Evolutionary conservation across 805 yeast species (phyloP), one percentile per base, ranked within the genome.

Genomic region (Ogataea pini): DNA sequence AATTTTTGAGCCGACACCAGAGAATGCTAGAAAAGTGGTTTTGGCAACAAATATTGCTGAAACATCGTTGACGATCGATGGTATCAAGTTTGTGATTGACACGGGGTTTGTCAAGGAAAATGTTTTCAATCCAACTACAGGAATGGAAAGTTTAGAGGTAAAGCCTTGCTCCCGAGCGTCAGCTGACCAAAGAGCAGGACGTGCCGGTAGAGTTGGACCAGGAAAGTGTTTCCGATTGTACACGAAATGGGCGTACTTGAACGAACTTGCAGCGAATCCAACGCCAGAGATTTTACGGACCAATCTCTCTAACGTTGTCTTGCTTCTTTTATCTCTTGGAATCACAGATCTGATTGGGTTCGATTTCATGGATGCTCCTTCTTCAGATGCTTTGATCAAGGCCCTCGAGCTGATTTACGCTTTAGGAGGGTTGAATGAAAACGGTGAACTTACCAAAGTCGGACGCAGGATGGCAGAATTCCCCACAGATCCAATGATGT

Each of bases 151-250:
- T 28, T 74, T 94, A 50, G 80, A 85, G 40, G 90, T 94, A 4
- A 80, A 85, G 13, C 95, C 97, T 0, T 89, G 96, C 54, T 91
- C 98, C 0, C 83, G 84, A 60, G 99, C 99, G 0, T 90, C 96
- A 36, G 97, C 97, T 0, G 91, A 89, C 60, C 99, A 94, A 69
- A 76, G 99, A 61, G 91, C 97, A 1, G 99, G 99, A 63, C 82
- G 99, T 72, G 99, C 98, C 5, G 99, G 99, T 36, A 84, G 99
- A 72, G 90, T 96, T 7, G 91, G 96, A 1, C 97, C 98, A 0
- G 99, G 99, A 14, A 88, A 89, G 63, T 94, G 98, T 68, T 94
- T 86, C 61, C 67, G 99, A 32, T 70, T 94, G 18, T 94, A 82
- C 63, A 92, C 99, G 0, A 88, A 89, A 62, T 77, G 86, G 78